Evolutionary conservation across 352 stramenopile species (phyloP), one percentile per base, ranked within the genome.

Genomic region (Ophiocytium majus): DNA sequence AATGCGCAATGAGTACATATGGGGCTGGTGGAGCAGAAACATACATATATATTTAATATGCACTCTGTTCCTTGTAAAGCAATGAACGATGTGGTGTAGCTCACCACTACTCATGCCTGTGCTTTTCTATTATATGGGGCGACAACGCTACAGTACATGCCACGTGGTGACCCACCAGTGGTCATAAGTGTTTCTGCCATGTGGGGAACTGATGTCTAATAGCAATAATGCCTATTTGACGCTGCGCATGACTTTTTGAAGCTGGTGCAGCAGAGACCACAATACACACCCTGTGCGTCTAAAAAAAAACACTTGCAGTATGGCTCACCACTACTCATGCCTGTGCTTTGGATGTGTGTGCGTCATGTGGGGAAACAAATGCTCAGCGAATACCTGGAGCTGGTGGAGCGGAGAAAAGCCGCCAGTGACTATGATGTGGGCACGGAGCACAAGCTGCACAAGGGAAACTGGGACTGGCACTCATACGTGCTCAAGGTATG

Each of bases 391-490:
- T 81, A 81, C 17, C 31, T 28, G 37, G 75, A 81, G 1, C 49
- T 81, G 36, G 75, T 81, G 75, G 19, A 81, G 17, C 5, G 9
- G 49, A 50, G 83, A 75, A 86, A 86, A 80, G 50, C 76, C 37
- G 50, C 49, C 31, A 86, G 81, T 17, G 85, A 88, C 32, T 88
- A 88, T 79, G 81, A 84, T 57, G 63, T 43, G 0, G 82, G 78
- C 32, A 79, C 66, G 9, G 79, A 84, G 57, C 63, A 85, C 36
- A 88, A 88, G 85, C 85, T 88, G 37, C 85, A 88, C 79, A 83
- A 50, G 31, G 93, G 94, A 17, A 85, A 94, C 76, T 99, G 96
- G 96, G 94, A 99, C 91, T 99, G 96, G 96, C 90, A 95, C 88
- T 92, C 90, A 0, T 96, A 94, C 88, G 86, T 95, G 23, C 85